phyloP scores from a whole-genome alignment of 768 basidiomycete species.

The Boletus sp. region DNA sequence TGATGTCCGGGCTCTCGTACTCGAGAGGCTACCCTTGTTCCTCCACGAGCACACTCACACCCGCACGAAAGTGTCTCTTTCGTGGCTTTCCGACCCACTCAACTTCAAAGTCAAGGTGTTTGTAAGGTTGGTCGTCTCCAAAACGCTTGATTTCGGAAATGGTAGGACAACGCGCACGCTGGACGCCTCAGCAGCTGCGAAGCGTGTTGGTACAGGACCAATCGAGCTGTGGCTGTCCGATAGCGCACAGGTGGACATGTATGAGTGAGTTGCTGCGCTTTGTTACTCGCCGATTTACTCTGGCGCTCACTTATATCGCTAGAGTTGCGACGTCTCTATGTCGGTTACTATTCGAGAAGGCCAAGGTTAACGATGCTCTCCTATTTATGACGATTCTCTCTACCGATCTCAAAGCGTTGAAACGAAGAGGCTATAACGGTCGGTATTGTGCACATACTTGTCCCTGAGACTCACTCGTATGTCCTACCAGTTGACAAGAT shows the following conservation, averaged over 20 bases:
- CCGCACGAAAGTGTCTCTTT: constrained; percentile 54
- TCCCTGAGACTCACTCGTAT: constrained; percentile 3
- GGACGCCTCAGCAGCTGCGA: constrained; percentile 74
- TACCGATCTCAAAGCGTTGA: constrained; percentile 79
- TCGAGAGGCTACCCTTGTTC: constrained; percentile 88
- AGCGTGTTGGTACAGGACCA: constrained; percentile 49
- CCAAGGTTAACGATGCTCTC: constrained; percentile 82
- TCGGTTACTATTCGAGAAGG: constrained; percentile 70
- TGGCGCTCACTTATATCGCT: constrained; percentile 1
- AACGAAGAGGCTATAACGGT: constrained; percentile 86
- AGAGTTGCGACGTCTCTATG: constrained; percentile 87
- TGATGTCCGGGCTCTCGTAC: constrained; percentile 58
- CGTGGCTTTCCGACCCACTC: constrained; percentile 58
- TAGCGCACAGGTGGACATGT: constrained; percentile 81
- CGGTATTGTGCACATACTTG: constrained; percentile 11
- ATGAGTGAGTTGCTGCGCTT: constrained; percentile 63
- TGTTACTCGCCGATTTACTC: background rate
- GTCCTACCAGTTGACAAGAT: constrained; percentile 75
- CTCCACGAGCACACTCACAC: constrained; percentile 83
- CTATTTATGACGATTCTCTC: constrained; percentile 92
- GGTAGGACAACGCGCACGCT: constrained; percentile 49
- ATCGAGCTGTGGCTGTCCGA: constrained; percentile 75
- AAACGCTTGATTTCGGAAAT: constrained; percentile 53
- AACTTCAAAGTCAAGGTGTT: constrained; percentile 73
- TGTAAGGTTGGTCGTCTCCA: constrained; percentile 59